Base-by-base conservation (phyloP, 257 asterid species). In the Jaltomata sinuosa region DNA sequence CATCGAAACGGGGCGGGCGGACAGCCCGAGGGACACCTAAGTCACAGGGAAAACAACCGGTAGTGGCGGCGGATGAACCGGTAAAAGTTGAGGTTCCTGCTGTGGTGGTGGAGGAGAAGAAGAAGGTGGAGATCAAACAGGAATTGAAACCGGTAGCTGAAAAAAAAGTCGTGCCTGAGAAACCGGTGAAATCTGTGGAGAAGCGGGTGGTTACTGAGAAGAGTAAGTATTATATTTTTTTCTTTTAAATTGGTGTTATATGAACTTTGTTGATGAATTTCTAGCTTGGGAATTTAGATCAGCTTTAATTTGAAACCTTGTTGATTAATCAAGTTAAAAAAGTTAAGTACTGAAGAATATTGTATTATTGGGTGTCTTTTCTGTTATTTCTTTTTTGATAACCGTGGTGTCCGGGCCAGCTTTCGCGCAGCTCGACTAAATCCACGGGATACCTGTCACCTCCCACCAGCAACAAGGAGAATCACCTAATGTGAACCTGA, bases 1-100 rank as follows among this genome's bases (percentile, higher is more conserved):
- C 97, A 36, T 86, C 91, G 83, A 93, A 88, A 93, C 88, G 95
- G 80, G 90, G 88, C 74, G 83, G 87, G 34, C 91, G 98, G 50
- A 94, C 89, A 84, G 89, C 83, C 81, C 85, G 86, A 80, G 89
- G 87, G 65, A 68, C 84, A 55, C 86, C 47, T 81, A 88, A 84
- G 68, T 84, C 83, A 10, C 88, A 67, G 86, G 84, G 72, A 22
- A 85, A 49, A 14, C 42, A 79, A 2, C 85, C 71, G 16, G 79
- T 6, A 18, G 88, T 11, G 14, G 79, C 42, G 54, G 57, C 81
- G 2, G 92, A 84, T 86, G 92, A 87, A 64, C 67, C 87, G 74
- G 81, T 85, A 52, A 88, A 87, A 80, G 84, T 72, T 84, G 94
- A 89, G 87, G 89, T 77, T 53, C 81, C 65, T 77, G 87, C 57